Percentiles rank a stretch among this genome's conserved stretches.
phyloP scores from a whole-genome alignment of 2,329 filamentous ascomycete genomes.

The Pseudovirgaria hyperparasitica region DNA sequence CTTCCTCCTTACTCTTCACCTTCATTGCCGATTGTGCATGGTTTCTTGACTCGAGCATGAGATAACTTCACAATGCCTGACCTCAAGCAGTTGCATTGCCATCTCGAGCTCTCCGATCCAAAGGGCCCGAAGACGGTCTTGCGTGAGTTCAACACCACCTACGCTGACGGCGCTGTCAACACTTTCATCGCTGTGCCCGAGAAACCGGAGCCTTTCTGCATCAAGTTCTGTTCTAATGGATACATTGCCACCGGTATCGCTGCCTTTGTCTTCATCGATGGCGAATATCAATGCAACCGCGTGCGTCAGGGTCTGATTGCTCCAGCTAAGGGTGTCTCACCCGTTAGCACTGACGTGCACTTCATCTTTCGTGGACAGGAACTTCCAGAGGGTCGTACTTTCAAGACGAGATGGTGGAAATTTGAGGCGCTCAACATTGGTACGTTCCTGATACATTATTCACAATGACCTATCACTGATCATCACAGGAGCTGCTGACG shows the following conservation, averaged over 20 bases:
- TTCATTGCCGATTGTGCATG: too few relatives aligned
- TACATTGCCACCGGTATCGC: slow-evolving; percentile 42
- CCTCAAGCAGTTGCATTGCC: slow-evolving; percentile 40
- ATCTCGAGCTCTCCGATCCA: slow-evolving; percentile 33
- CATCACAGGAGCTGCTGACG: slow-evolving; percentile 23
- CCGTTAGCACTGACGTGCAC: slow-evolving; percentile 28
- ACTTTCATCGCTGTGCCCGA: slow-evolving; percentile 38
- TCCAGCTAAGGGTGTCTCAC: slow-evolving; percentile 13
- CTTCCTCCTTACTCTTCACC: too few relatives aligned
- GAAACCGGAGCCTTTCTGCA: slow-evolving; percentile 31
- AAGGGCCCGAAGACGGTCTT: slow-evolving; percentile 27
- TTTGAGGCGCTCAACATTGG: slow-evolving; percentile 38
- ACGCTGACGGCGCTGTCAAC: slow-evolving; percentile 39
- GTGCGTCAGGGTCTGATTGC: slow-evolving; percentile 32
- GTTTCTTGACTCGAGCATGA: too few relatives aligned
- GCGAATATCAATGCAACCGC: slow-evolving; percentile 44
- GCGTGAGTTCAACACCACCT: slow-evolving; percentile 36
- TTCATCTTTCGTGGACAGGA: slow-evolving; percentile 43
- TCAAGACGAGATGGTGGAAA: slow-evolving; percentile 39
- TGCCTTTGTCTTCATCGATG: slow-evolving; percentile 45
- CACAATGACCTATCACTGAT: slow-evolving; percentile 10
- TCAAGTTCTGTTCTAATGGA: slow-evolving; percentile 35
- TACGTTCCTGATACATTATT: slow-evolving; percentile 12
- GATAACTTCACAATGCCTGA: slow-evolving; percentile 41
- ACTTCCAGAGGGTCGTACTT: slow-evolving; percentile 30